phyloP scores from a whole-genome alignment of 2,329 filamentous ascomycete genomes.

The Exophiala mesophila region DNA sequence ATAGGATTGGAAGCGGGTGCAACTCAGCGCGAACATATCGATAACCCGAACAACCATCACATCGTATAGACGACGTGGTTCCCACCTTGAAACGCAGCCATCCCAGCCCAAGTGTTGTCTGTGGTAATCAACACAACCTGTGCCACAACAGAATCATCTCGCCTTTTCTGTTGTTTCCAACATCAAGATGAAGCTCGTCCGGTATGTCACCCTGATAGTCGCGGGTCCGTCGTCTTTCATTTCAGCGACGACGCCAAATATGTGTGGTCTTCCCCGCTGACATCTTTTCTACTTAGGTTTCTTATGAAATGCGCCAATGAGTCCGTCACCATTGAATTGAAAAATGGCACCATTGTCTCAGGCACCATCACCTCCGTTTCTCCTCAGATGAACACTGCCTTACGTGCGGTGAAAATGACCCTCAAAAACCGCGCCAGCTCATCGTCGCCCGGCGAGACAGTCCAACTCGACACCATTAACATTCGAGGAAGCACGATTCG shows the following conservation, averaged over 20 bases:
- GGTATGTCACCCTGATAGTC: slow-evolving; percentile 54
- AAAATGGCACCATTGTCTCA: slow-evolving; percentile 96
- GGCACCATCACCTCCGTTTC: slow-evolving; percentile 96
- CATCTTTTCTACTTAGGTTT: slow-evolving; percentile 58
- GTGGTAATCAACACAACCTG: no score
- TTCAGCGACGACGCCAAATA: not conserved
- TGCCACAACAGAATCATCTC: no score
- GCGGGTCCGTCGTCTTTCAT: not conserved
- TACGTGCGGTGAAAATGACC: slow-evolving; percentile 96
- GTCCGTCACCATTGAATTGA: slow-evolving; percentile 96
- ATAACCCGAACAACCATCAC: no score
- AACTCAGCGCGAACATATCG: no score
- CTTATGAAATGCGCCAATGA: slow-evolving; percentile 99
- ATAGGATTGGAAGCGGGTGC: no score
- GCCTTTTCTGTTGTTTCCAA: no score
- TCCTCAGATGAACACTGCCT: slow-evolving; percentile 96
- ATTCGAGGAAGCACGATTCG: slow-evolving; percentile 93
- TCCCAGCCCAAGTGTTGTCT: no score
- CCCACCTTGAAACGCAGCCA: no score
- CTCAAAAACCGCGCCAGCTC: slow-evolving; percentile 61
- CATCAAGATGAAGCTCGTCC: slow-evolving; percentile 88
- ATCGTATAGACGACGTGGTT: no score
- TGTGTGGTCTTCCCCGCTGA: not conserved
- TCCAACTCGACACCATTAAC: slow-evolving; percentile 91
- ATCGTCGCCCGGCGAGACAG: slow-evolving; percentile 53